Evolutionary conservation across 169 alveolate species (phyloP).

Genomic region (Cryptosporidium ryanae): DNA sequence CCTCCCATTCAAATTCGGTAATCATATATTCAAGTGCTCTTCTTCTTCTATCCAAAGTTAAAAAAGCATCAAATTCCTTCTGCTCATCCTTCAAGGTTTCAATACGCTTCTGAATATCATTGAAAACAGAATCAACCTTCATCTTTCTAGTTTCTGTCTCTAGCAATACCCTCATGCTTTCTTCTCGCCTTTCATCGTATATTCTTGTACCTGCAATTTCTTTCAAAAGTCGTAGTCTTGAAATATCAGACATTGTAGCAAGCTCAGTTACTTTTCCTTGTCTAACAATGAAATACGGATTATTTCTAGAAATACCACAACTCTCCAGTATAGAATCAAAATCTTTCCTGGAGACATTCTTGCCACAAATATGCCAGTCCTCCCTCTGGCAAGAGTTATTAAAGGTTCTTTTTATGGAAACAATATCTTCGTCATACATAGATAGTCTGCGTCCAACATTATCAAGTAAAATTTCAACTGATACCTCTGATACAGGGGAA

Average conservation of each 20-base stretch:
- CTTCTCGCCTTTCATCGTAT: constrained; percentile 84
- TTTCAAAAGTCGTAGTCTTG: constrained; percentile 80
- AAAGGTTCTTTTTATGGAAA: constrained; percentile 80
- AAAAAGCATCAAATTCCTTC: constrained; percentile 77
- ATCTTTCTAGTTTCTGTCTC: constrained; percentile 79
- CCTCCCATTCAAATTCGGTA: constrained; percentile 66
- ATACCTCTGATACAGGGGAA: constrained; percentile 78
- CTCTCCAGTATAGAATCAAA: constrained; percentile 82
- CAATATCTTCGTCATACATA: constrained; percentile 78
- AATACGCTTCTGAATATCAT: constrained; percentile 78
- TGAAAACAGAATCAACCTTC: constrained; percentile 78
- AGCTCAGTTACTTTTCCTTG: constrained; percentile 84
- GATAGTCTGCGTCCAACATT: constrained; percentile 82
- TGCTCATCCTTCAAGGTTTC: constrained; percentile 75
- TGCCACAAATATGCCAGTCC: constrained; percentile 81
- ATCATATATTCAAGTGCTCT: constrained; percentile 55
- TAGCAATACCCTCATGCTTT: constrained; percentile 77
- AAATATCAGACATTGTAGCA: constrained; percentile 83
- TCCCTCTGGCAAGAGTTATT: constrained; percentile 78
- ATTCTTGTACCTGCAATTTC: constrained; percentile 85
- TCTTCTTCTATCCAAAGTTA: constrained; percentile 64
- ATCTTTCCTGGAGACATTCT: constrained; percentile 82
- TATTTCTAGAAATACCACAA: constrained; percentile 84
- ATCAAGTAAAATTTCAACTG: constrained; percentile 83
- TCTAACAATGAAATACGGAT: constrained; percentile 86